phyloP scores from a whole-genome alignment of 2,329 filamentous ascomycete species.

The Cladosporium sp. region DNA sequence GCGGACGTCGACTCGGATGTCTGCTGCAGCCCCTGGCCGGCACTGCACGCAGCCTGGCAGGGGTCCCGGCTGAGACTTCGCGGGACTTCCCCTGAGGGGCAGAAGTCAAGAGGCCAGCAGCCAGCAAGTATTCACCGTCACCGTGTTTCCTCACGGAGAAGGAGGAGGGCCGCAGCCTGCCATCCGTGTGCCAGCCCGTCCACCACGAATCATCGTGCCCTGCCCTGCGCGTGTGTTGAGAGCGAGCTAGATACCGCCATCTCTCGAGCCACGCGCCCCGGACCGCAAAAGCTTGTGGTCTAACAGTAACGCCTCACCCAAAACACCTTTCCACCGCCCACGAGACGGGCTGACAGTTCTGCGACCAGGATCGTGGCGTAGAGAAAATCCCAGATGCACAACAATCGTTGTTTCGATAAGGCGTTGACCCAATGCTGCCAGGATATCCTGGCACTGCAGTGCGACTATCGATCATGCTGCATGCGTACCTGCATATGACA shows the following conservation, averaged over 20 bases:
- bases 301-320: constrained; percentile 2
- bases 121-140: not conserved
- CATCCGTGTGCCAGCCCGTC: not conserved
- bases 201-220: constrained; percentile 1
- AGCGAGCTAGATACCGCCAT: not conserved
- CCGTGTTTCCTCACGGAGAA: constrained; percentile 5
- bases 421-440: not conserved
- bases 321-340: not conserved
- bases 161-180: not conserved
- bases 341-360: not conserved
- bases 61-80: not conserved
- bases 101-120: not conserved
- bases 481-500: not conserved
- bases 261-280: not conserved
- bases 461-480: not conserved
- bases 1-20: not conserved
- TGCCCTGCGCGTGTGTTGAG: constrained; percentile 1
- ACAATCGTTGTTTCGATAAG: not conserved
- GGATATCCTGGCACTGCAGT: not conserved
- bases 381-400: not conserved
- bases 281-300: not conserved
- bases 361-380: not conserved
- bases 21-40: not conserved
- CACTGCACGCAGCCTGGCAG: not conserved
- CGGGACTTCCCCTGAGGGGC: not conserved